Base-by-base conservation (phyloP, 371 early-diverging fungal species). In the Mucor sp. region DNA sequence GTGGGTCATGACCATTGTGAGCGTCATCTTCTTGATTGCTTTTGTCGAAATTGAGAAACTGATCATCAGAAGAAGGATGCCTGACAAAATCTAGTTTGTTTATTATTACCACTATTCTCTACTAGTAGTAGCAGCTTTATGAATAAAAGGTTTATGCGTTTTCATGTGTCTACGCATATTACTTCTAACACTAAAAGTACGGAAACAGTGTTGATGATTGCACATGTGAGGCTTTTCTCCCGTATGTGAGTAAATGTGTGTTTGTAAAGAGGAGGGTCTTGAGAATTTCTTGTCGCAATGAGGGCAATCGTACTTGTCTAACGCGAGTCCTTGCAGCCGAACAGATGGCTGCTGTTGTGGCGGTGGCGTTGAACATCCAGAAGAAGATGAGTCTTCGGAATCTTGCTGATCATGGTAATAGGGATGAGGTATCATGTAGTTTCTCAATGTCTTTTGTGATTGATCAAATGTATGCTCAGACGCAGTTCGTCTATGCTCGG, bases 1-100 rank as follows among this genome's bases (percentile, higher is more conserved):
- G 2, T 97, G 97, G 97, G 86, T 82, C 12, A 89, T 91, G 70
- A 84, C 93, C n/a, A 47, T 82, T 7, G 84, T 87, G 15, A 87
- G 92, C 19, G 88, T 90, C 43, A 69, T 89, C 6, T 73, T 94
- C 50, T 88, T 94, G 60, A 63, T 89, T 19, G 67, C 76, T 0
- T 64, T 90, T 39, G 92, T 91, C 59, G 97, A 97, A 77, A 23
- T 83, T 12, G 80, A 90, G 72, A 96, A 92, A 76, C 33, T 79
- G 28, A 60, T 81, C 6, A 70, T 87, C 55, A 75, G 89, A 62
- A 69, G 23, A 19, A 57, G 19, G 21, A 41, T 76, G 80, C 11
- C 53, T 25, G 23, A 53, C 12, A 53, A 53, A 25, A 53, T 53
- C 11, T 53, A 53, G 27, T 25, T 8, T 23, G 15, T 53, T 23